Conservation (phyloP, 176 grass and related monocot species). For the Urochloa ruziziensis region DNA sequence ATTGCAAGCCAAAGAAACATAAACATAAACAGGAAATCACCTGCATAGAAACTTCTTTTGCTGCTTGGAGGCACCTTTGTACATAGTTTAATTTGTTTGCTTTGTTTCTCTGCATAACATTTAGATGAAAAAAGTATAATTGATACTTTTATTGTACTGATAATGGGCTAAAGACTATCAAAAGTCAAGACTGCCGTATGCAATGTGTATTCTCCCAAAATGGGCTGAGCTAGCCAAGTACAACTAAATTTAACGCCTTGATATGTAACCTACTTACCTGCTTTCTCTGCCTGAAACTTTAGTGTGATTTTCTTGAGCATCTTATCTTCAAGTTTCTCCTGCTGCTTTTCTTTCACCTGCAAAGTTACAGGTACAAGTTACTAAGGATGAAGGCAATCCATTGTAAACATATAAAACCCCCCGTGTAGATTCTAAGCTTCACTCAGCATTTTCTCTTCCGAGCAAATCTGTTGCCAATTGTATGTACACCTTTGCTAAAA, state of each 20-base stretch:
- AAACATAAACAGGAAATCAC: slow-evolving; percentile 20
- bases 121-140: neutral
- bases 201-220: neutral
- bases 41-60: slow-evolving; percentile 55
- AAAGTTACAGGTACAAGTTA: neutral
- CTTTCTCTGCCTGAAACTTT: slow-evolving; percentile 46
- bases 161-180: neutral
- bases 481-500: neutral
- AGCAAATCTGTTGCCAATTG: neutral
- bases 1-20: neutral
- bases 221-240: neutral
- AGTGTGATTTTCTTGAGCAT: slow-evolving; percentile 30
- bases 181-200: neutral
- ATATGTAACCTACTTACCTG: slow-evolving; percentile 27
- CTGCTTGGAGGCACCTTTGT: slow-evolving; percentile 52
- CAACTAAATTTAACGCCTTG: neutral
- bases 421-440: neutral
- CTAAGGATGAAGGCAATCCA: neutral
- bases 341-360: slow-evolving; percentile 35
- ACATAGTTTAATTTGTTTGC: slow-evolving; percentile 60
- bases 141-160: neutral
- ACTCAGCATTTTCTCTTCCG: neutral
- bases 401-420: neutral
- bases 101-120: slow-evolving; percentile 46
- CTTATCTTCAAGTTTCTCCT: slow-evolving; percentile 28